Conservation (phyloP, 1,284 basidiomycete species). For the Rhodofomes roseus region DNA sequence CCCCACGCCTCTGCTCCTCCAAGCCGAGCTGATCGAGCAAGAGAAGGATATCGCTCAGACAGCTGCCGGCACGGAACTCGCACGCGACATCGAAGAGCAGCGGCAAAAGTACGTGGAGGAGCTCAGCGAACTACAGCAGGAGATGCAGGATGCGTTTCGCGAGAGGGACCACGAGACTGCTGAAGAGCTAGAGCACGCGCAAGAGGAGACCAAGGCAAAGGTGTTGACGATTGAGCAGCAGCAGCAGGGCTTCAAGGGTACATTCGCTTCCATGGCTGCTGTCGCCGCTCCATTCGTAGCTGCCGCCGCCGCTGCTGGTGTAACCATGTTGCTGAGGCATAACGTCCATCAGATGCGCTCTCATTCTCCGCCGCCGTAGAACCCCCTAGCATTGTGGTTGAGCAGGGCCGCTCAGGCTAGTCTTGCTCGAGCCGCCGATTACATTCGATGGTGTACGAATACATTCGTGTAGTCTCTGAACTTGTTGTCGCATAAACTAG, state of each 20-base stretch:
- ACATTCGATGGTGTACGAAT: not conserved
- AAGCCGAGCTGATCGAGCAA: slow-evolving; percentile 13
- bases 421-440: not conserved
- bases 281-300: not conserved
- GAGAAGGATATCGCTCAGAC: slow-evolving; percentile 4
- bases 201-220: not conserved
- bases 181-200: not conserved
- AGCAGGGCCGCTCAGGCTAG: no score
- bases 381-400: no score
- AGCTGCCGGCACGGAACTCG: slow-evolving; percentile 5
- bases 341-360: no score
- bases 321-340: not conserved
- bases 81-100: slow-evolving; percentile 4
- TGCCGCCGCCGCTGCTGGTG: not conserved
- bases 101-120: slow-evolving; percentile 1
- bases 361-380: not conserved
- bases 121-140: not conserved
- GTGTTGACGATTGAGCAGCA: slow-evolving; percentile 4
- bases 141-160: not conserved
- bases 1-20: slow-evolving; percentile 12
- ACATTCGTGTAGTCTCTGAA: no score
- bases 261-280: not conserved
- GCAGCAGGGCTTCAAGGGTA: not conserved
- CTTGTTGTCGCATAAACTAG: no score
- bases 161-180: slow-evolving; percentile 1